These are phyloP conservation scores for Hippophae tibetana DNA, from an alignment of 306 rosid genomes.

Conservation along the genomic window DNA sequence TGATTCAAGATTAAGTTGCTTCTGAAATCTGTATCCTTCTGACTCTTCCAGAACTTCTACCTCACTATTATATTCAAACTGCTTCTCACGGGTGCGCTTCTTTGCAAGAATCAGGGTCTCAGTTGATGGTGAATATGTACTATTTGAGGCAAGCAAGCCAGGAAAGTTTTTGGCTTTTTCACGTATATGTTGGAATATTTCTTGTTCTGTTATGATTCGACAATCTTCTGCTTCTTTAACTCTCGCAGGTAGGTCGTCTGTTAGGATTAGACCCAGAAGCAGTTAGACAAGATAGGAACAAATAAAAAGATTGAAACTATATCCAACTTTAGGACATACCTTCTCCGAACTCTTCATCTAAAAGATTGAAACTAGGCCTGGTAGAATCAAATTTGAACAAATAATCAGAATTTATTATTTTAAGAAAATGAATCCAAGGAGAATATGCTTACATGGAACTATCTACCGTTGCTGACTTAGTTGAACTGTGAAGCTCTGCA, in stretches of 20 bases:
- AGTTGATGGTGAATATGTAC: slow-evolving; percentile 32
- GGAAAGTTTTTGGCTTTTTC: slow-evolving; percentile 73
- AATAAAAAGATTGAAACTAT: background rate
- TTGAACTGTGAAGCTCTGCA: slow-evolving; percentile 31
- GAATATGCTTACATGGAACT: slow-evolving; percentile 42
- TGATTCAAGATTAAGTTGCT: slow-evolving; percentile 22
- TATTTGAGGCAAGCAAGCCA: slow-evolving; percentile 35
- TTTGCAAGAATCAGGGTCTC: slow-evolving; percentile 38
- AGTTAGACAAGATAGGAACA: slow-evolving; percentile 18
- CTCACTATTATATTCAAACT: slow-evolving; percentile 29
- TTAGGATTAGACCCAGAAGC: slow-evolving; percentile 14
- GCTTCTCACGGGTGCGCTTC: slow-evolving; percentile 42
- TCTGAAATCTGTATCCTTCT: slow-evolving; percentile 23
- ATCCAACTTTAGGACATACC: slow-evolving; percentile 32
- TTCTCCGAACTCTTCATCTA: slow-evolving; percentile 51
- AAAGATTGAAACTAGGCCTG: slow-evolving; percentile 84
- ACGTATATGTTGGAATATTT: slow-evolving; percentile 86
- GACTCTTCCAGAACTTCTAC: slow-evolving; percentile 46
- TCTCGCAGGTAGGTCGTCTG: slow-evolving; percentile 36
- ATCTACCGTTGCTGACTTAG: slow-evolving; percentile 20
- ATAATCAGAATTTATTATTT: too few relatives aligned
- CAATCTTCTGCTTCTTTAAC: slow-evolving; percentile 36
- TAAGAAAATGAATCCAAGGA: background rate
- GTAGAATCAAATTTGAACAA: slow-evolving; percentile 5
- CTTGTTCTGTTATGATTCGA: slow-evolving; percentile 53